Base-by-base conservation (phyloP, 208 protist species). In the Wallacemonas sp. region DNA sequence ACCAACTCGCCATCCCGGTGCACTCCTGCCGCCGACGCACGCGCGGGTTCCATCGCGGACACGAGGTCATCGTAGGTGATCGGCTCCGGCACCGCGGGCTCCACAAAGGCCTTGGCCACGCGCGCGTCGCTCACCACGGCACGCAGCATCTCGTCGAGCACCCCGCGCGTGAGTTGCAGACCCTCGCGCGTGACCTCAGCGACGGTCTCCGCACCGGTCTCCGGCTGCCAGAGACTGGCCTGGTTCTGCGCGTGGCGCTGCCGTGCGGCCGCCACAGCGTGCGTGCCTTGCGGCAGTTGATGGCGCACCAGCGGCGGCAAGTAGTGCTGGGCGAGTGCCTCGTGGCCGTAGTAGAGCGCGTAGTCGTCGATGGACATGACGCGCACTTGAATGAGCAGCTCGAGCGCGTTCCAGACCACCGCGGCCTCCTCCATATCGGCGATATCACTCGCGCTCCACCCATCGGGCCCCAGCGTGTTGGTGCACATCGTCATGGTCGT, bases 301-400 rank as follows among this genome's bases (percentile, higher is more conserved):
- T 59, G 52, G 18, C 52, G 52, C 12, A 59, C 52, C 29, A 85
- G 44, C 8, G 67, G 46, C 2, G 79, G 79, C 28, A 81, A 71
- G 74, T 86, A 84, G 41, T 69, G 69, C 25, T 70, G 41, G 23
- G 72, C 50, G 8, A 87, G 48, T 16, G 74, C 72, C 7, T 71
- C 70, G 10, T 38, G 70, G 7, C 86, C 89, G 68, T 84, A 91
- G 54, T 89, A 59, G 1, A 22, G 45, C 65, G 89, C 79, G 69
- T 82, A 95, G 46, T 76, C 77, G 20, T 92, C 86, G 23, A 82
- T 48, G 18, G 85, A 72, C 76, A 97, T 87, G 12, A 95, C 61
- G 36, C 81, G 77, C 29, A 86, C 92, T 74, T 97, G 89, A 12
- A 97, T 61, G 41, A 94, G 67, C 25, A 95, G 70, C 62, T 92